phyloP scores from a whole-genome alignment of 2,329 filamentous ascomycete species.

The Metarhizium sp. region DNA sequence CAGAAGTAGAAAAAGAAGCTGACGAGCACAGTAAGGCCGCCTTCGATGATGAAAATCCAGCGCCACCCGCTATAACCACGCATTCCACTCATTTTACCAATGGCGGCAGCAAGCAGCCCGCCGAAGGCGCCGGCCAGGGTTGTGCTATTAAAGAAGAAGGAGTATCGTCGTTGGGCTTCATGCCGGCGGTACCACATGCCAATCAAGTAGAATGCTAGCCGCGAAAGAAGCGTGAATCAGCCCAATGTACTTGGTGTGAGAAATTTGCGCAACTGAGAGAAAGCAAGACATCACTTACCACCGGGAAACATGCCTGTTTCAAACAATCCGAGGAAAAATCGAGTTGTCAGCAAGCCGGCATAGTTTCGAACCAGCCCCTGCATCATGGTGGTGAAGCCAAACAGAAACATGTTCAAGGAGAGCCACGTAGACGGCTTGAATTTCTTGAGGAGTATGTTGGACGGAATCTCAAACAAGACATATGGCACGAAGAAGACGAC shows the following conservation, averaged over 20 bases:
- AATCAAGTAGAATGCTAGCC: slow-evolving; percentile 53
- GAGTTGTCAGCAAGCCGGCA: slow-evolving; percentile 63
- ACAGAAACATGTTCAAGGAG: slow-evolving; percentile 73
- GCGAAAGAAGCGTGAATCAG: background rate
- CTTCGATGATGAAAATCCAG: slow-evolving; percentile 56
- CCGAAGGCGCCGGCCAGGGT: slow-evolving; percentile 77
- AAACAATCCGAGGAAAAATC: slow-evolving; percentile 77
- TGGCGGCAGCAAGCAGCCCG: slow-evolving; percentile 73
- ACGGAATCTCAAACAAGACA: slow-evolving; percentile 61
- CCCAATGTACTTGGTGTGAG: slow-evolving; percentile 7
- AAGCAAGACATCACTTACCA: slow-evolving; percentile 14
- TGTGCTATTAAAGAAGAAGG: slow-evolving; percentile 84
- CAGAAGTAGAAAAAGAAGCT: slow-evolving; percentile 55
- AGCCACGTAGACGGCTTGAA: slow-evolving; percentile 59
- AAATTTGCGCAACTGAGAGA: background rate
- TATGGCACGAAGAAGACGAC: slow-evolving; percentile 80
- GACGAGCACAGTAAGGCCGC: slow-evolving; percentile 41
- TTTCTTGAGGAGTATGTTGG: slow-evolving; percentile 56
- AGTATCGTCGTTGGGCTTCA: slow-evolving; percentile 86
- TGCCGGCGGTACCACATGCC: slow-evolving; percentile 84
- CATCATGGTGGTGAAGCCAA: slow-evolving; percentile 64
- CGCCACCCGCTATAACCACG: slow-evolving; percentile 50
- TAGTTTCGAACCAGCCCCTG: slow-evolving; percentile 76
- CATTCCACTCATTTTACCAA: slow-evolving; percentile 65
- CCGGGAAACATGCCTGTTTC: slow-evolving; percentile 63